Base-by-base conservation (phyloP, 148 eudicot species). In the Vaccinium myrtillus region DNA sequence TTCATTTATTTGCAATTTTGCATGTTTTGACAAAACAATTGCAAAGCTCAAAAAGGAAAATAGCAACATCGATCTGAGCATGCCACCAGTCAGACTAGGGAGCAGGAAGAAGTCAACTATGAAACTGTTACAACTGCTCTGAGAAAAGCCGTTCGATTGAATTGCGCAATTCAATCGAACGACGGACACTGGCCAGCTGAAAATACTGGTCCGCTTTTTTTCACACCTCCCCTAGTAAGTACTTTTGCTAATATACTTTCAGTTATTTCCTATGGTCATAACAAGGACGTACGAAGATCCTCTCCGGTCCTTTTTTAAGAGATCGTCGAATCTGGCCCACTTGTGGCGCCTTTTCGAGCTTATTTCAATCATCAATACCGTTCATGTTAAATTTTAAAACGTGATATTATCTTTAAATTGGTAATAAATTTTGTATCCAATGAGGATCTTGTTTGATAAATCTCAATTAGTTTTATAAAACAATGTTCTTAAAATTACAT, bases 171-270 rank as follows among this genome's bases (percentile, higher is more conserved):
- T 43, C 86, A 84, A 30, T 75, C 86, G 5, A 84, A 55, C 27
- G 86, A 83, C 46, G 85, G 85, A 18, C 83, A 84, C 25, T 84
- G 86, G 86, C 78, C 86, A 11, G 86, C 86, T 73, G 87, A 85
- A 73, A 55, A 85, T 73, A 27, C 80, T n/a, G 87, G 83, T 25
- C 73, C 80, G 7, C 70, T 69, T 76, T 79, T 79, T 25, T 84
- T 65, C 70, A 84, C 86, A 9, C 86, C 86, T 80, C 86, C 86
- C 50, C 77, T 79, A n/a, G 86, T 70, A 27, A 27, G 43, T 70
- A 4, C 76, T 70, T 70, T 12, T 19, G 19, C 3, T 56, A 16
- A 55, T 5, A 21, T 56, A 56, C 1, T 13, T 1, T 56, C 19
- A 11, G 61, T 56, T 12, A 25, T n/a, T 67, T 67, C 25, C 10